These are phyloP conservation scores for Phyllachora maydis DNA, from an alignment of 2,329 filamentous ascomycete species.

Conservation along the genomic window DNA sequence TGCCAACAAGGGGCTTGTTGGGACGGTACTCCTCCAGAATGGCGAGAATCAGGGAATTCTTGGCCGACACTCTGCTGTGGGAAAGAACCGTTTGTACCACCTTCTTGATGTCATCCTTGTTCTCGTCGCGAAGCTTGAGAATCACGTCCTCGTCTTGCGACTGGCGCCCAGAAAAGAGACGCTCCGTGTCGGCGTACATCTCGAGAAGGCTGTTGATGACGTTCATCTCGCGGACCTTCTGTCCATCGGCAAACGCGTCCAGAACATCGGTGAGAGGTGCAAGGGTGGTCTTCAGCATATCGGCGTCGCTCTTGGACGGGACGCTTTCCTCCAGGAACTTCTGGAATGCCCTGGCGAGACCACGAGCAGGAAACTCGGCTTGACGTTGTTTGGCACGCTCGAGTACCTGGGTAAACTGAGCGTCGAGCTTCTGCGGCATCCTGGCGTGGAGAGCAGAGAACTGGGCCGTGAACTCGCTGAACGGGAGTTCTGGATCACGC, in stretches of 20 bases:
- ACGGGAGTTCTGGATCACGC: slow-evolving; percentile 75
- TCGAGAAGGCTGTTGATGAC: slow-evolving; percentile 65
- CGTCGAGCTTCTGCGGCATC: slow-evolving; percentile 87
- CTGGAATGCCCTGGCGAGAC: slow-evolving; percentile 60
- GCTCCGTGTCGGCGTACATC: slow-evolving; percentile 67
- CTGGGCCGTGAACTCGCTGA: slow-evolving; percentile 89
- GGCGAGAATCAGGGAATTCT: slow-evolving; percentile 83
- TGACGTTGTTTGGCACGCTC: slow-evolving; percentile 63
- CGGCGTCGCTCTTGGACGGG: slow-evolving; percentile 42
- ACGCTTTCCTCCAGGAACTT: slow-evolving; percentile 85
- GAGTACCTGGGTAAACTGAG: slow-evolving; percentile 63
- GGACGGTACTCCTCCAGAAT: slow-evolving; percentile 88
- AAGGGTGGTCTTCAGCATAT: slow-evolving; percentile 51
- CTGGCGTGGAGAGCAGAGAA: slow-evolving; percentile 92
- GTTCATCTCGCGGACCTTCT: slow-evolving; percentile 75
- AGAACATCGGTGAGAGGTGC: slow-evolving; percentile 61
- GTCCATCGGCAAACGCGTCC: slow-evolving; percentile 61
- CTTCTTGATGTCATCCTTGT: slow-evolving; percentile 76
- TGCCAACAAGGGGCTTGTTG: slow-evolving; percentile 78
- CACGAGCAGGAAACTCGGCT: slow-evolving; percentile 80
- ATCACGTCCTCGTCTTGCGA: slow-evolving; percentile 86
- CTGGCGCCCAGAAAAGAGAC: slow-evolving; percentile 67
- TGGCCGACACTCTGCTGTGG: slow-evolving; percentile 77
- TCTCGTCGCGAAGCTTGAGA: slow-evolving; percentile 80
- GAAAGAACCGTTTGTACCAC: slow-evolving; percentile 83